Percentiles rank a stretch among this genome's conserved stretches.
These are phyloP conservation scores for Populus hybrid DNA, from an alignment of 441 rosid genomes.

Conservation along the genomic window DNA sequence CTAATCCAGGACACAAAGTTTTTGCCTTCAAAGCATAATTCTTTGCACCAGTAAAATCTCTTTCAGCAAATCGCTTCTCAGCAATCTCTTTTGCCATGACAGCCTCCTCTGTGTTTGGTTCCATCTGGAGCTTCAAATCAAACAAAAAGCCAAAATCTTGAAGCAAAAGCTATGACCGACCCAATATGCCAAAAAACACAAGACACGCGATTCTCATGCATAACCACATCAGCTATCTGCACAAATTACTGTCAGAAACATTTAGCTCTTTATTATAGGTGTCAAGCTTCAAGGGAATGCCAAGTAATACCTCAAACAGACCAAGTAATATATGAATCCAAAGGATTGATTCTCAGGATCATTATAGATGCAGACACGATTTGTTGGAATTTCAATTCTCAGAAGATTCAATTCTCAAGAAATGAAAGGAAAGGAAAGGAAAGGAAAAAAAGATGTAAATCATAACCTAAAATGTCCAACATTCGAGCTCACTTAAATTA, in stretches of 20 bases:
- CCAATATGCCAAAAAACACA: constrained; percentile 19
- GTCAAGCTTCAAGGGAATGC: constrained; percentile 9
- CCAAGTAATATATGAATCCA: constrained; percentile 12
- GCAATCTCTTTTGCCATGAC: constrained; percentile 81
- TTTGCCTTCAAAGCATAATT: constrained; percentile 81
- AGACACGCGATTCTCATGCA: constrained; percentile 26
- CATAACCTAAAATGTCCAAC: background rate
- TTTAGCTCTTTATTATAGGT: constrained; percentile 9
- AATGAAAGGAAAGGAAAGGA: constrained; percentile 1
- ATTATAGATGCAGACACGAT: background rate
- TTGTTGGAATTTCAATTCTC: background rate
- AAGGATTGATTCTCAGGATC: background rate
- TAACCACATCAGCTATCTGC: constrained; percentile 49
- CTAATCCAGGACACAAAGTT: constrained; percentile 70
- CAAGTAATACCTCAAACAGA: constrained; percentile 10
- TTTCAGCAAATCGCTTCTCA: constrained; percentile 76
- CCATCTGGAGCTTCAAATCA: constrained; percentile 48
- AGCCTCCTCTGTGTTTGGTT: constrained; percentile 71
- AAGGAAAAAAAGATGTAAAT: constrained; percentile 1
- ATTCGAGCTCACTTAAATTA: background rate
- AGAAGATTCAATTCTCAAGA: background rate
- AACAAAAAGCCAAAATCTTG: constrained; percentile 23
- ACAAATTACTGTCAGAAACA: constrained; percentile 14
- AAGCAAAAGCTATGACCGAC: constrained; percentile 33
- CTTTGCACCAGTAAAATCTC: constrained; percentile 72